Evolutionary conservation across 2,329 filamentous ascomycete genomes (phyloP).

Genomic region (Arthrobotrys megalospora): DNA sequence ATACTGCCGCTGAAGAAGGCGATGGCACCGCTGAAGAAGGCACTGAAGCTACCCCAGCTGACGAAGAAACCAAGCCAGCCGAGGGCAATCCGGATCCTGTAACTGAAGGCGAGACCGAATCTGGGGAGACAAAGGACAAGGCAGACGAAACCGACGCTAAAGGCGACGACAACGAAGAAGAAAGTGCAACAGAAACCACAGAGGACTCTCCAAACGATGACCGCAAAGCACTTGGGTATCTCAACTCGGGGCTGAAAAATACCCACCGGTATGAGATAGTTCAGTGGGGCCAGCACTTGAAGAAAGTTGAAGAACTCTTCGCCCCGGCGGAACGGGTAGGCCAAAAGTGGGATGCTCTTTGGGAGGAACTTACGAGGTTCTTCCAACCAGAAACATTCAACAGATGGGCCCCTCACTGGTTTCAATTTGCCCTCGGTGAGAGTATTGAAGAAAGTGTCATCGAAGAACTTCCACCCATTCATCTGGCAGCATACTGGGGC

Average conservation of each 20-base stretch:
- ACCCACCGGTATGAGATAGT: constrained; percentile 44
- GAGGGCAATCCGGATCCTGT: neutral
- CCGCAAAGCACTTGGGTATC: neutral
- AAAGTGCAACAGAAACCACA: neutral
- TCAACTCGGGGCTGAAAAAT: neutral
- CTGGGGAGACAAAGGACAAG: neutral
- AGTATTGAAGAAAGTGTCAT: neutral
- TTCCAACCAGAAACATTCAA: constrained; percentile 39
- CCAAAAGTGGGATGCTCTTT: constrained; percentile 50
- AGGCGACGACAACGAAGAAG: neutral
- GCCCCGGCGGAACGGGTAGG: constrained; percentile 37
- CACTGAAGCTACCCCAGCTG: neutral
- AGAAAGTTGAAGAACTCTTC: constrained; percentile 41
- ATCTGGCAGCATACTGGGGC: constrained; percentile 32
- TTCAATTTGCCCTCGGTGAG: neutral
- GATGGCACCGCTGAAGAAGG: neutral
- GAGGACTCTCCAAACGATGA: neutral
- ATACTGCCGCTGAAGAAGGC: neutral
- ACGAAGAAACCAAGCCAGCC: neutral
- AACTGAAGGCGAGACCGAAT: neutral
- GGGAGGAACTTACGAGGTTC: constrained; percentile 42
- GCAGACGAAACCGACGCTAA: neutral
- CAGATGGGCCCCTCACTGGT: constrained; percentile 39
- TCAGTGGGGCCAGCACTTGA: constrained; percentile 46
- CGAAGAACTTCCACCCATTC: constrained; percentile 11